Conservation (phyloP, 129 eudicot genomes). For the Deinandra increscens region DNA sequence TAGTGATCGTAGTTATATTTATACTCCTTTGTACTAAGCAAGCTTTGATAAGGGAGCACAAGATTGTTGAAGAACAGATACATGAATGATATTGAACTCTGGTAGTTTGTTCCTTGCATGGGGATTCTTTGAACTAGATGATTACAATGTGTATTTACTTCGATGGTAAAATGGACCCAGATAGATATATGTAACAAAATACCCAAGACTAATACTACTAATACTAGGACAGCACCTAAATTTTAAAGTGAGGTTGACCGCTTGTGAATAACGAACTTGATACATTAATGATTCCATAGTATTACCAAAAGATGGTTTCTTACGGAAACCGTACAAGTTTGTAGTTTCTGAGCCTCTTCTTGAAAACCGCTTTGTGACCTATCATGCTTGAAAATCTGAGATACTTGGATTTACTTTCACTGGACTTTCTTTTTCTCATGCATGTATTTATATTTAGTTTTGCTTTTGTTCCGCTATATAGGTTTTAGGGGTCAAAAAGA, state of each 20-base stretch:
- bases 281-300: not conserved
- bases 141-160: too few relatives aligned
- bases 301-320: not conserved
- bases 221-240: not conserved
- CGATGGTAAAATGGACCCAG: too few relatives aligned
- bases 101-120: not conserved
- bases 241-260: not conserved
- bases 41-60: too few relatives aligned
- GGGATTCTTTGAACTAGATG: not conserved
- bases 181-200: too few relatives aligned
- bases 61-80: too few relatives aligned
- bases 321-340: not conserved
- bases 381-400: not conserved
- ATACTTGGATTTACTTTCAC: not conserved
- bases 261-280: not conserved
- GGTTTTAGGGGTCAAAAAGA: slow-evolving; percentile 79
- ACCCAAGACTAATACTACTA: not conserved
- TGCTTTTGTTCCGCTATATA: slow-evolving; percentile 21
- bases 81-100: not conserved
- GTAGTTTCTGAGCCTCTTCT: not conserved
- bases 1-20: too few relatives aligned
- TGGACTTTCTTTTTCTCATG: not conserved
- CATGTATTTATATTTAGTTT: not conserved
- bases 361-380: not conserved
- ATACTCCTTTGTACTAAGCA: too few relatives aligned